These are phyloP conservation scores for Starmerella powellii DNA, from an alignment of 805 yeast species.

Conservation along the genomic window DNA sequence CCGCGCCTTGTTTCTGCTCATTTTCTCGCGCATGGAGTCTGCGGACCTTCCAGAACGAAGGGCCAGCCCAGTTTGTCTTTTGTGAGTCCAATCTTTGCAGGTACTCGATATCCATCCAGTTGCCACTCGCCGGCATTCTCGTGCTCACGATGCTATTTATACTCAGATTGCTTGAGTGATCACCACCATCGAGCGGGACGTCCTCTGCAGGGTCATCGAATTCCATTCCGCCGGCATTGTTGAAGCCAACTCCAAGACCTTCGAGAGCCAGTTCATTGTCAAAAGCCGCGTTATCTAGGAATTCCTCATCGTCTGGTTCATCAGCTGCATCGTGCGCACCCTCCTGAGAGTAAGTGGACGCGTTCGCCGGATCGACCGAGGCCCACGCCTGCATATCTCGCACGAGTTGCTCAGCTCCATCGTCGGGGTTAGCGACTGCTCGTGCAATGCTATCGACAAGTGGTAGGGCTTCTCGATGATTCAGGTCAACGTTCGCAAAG, in stretches of 20 bases:
- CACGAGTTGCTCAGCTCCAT: conserved; percentile 16
- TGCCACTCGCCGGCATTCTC: conserved; percentile 16
- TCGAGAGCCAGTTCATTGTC: conserved; percentile 1
- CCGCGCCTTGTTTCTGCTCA: too few relatives aligned
- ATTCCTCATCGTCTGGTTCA: conserved; percentile 1
- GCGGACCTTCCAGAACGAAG: conserved; percentile 81
- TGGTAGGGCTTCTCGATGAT: conserved; percentile 19
- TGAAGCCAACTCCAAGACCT: conserved; percentile 1
- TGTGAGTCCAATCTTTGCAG: conserved; percentile 35
- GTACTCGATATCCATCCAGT: conserved; percentile 16
- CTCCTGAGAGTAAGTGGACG: conserved; percentile 1
- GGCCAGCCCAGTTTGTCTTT: conserved; percentile 74
- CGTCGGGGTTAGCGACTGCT: conserved; percentile 18
- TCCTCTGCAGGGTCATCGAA: conserved; percentile 8
- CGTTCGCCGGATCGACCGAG: conserved; percentile 13
- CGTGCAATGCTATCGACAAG: conserved; percentile 6
- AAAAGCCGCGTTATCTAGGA: conserved; percentile 1
- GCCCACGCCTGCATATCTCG: conserved; percentile 19
- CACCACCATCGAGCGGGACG: conserved; percentile 1
- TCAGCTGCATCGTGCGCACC: background rate
- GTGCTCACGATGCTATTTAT: conserved; percentile 8
- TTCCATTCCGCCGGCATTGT: conserved; percentile 23
- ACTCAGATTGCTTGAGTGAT: background rate
- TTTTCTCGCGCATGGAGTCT: conserved; percentile 33
- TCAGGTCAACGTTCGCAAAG: conserved; percentile 21